phyloP scores from a whole-genome alignment of 2,329 filamentous ascomycete species.

The Ceratocystis colombiana region DNA sequence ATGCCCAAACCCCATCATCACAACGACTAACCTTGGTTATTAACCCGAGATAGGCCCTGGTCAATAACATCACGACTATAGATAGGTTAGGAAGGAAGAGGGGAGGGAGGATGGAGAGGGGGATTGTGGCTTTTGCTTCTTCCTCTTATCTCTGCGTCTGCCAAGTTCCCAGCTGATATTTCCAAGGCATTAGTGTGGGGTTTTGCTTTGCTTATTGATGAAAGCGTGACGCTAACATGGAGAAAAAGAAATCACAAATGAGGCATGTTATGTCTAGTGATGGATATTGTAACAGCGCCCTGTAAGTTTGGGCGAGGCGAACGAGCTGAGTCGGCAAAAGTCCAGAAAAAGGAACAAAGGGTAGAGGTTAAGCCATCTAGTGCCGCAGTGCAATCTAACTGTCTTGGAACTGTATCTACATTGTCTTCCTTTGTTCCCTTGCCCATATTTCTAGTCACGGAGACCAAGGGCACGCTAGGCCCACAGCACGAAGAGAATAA shows the following conservation, averaged over 20 bases:
- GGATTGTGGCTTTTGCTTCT: not conserved
- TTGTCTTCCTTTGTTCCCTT: not conserved
- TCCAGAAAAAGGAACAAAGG: not conserved
- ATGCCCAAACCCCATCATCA: not conserved
- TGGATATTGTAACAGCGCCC: constrained; percentile 3
- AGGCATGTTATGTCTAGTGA: not conserved
- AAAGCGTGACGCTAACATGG: not conserved
- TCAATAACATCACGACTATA: not conserved
- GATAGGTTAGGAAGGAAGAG: not conserved
- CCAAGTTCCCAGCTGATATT: constrained; percentile 4
- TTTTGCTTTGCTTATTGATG: not conserved
- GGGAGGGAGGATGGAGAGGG: not conserved
- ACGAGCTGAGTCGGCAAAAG: not conserved
- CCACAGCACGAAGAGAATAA: not conserved
- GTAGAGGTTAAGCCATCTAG: not conserved
- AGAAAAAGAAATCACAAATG: constrained; percentile 12
- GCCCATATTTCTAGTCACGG: not conserved
- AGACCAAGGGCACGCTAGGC: not conserved
- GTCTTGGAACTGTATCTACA: not conserved
- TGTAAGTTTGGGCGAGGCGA: not conserved
- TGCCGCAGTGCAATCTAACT: not conserved
- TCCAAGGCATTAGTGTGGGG: not conserved
- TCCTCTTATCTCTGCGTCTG: not conserved
- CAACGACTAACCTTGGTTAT: constrained; percentile 3
- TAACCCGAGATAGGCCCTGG: constrained; percentile 9